Evolutionary conservation across 306 rosid genomes (phyloP).

Genomic region (Vachellia pachyceras): DNA sequence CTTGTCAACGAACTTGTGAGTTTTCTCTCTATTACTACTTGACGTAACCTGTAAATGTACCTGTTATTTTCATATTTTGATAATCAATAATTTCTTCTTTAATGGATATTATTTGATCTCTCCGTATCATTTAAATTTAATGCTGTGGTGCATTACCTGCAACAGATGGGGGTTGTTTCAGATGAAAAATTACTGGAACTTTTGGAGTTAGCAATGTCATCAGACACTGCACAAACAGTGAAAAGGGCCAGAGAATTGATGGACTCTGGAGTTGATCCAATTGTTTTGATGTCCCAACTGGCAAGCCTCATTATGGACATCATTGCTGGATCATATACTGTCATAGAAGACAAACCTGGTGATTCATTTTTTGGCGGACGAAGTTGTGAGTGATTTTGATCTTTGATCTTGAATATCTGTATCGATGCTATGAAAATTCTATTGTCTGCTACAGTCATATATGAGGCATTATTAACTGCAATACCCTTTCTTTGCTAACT

Average conservation of each 20-base stretch:
- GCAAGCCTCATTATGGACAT: conserved; percentile 98
- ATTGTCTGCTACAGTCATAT: neutral
- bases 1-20: conserved; percentile 99
- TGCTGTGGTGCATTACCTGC: conserved; percentile 44
- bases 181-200: conserved; percentile 95
- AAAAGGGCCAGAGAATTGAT: conserved; percentile 95
- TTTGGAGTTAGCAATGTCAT: conserved; percentile 96
- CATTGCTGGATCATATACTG: conserved; percentile 88
- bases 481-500: conserved; percentile 31
- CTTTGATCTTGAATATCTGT: conserved; percentile 32
- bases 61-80: neutral
- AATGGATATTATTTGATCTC: neutral
- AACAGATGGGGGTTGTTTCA: conserved; percentile 95
- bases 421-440: conserved; percentile 23
- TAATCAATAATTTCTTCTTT: conserved; percentile 14
- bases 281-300: conserved; percentile 96
- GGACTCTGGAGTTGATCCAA: conserved; percentile 98
- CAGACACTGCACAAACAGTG: conserved; percentile 97
- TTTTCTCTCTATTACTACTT: conserved; percentile 41
- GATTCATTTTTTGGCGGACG: conserved; percentile 67
- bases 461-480: conserved; percentile 31
- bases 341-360: conserved; percentile 60
- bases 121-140: conserved; percentile 33
- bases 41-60: conserved; percentile 21
- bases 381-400: conserved; percentile 64